Evolutionary conservation across 2,329 filamentous ascomycete genomes (phyloP).

Genomic region (Penicillium sp.): DNA sequence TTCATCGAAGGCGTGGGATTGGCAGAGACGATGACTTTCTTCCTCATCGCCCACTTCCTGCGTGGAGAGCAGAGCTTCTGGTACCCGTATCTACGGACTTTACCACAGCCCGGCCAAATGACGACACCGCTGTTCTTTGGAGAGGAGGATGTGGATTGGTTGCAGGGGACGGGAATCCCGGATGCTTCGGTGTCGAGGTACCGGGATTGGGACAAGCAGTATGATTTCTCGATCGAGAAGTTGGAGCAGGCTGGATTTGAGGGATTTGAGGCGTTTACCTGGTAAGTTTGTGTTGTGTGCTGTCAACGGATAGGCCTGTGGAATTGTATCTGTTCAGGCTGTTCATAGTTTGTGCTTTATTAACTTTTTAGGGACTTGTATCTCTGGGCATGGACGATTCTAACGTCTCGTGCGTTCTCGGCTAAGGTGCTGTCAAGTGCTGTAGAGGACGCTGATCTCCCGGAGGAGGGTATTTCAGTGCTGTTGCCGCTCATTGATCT

Average conservation of each 20-base stretch:
- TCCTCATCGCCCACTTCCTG: constrained; percentile 68
- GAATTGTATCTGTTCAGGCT: not conserved
- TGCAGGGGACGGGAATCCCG: constrained; percentile 39
- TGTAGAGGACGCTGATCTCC: constrained; percentile 38
- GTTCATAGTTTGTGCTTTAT: not conserved
- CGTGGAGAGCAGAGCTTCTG: constrained; percentile 61
- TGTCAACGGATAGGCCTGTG: not conserved
- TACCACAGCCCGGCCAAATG: constrained; percentile 65
- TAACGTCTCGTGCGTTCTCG: constrained; percentile 47
- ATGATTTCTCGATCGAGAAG: constrained; percentile 31
- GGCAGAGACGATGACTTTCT: constrained; percentile 66
- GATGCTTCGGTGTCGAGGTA: constrained; percentile 35
- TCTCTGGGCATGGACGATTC: constrained; percentile 48
- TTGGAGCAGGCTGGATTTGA: constrained; percentile 35
- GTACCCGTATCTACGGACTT: constrained; percentile 65
- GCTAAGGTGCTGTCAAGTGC: constrained; percentile 43
- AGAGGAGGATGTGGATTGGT: constrained; percentile 57
- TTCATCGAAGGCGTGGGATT: constrained; percentile 56
- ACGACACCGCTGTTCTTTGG: constrained; percentile 65
- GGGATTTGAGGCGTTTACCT: constrained; percentile 37
- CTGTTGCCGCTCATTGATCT: constrained; percentile 71
- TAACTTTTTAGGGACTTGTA: constrained; percentile 43
- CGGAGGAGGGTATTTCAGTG: constrained; percentile 64
- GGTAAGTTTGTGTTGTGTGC: constrained; percentile 29
- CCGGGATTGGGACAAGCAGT: constrained; percentile 39